Conservation (phyloP, 129 eudicot genomes). For the Tanacetum coccineum region DNA sequence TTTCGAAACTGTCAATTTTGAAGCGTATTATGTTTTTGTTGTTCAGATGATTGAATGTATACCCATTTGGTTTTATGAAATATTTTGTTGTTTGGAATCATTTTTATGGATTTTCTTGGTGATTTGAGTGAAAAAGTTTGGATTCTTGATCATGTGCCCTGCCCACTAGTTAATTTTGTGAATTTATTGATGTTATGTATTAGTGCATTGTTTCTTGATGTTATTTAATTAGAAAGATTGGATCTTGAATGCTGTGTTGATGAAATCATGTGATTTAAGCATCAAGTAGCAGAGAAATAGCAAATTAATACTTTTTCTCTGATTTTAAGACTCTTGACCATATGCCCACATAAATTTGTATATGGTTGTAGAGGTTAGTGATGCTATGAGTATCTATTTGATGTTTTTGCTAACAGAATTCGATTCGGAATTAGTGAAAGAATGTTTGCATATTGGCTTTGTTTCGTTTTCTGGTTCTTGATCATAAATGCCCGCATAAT, state of each 20-base stretch:
- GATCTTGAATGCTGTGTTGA: too few relatives aligned
- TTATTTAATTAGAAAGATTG: too few relatives aligned
- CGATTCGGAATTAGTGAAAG: too few relatives aligned
- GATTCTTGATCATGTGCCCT: background rate
- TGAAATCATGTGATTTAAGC: background rate
- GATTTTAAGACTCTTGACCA: constrained; percentile 8
- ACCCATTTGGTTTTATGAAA: background rate
- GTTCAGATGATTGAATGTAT: background rate
- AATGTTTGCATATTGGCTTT: background rate
- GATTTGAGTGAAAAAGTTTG: background rate
- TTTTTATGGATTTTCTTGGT: too few relatives aligned
- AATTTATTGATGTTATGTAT: background rate
- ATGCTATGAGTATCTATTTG: too few relatives aligned
- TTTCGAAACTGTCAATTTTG: background rate
- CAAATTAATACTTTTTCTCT: background rate
- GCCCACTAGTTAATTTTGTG: background rate
- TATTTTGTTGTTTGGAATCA: background rate
- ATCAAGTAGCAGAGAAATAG: background rate
- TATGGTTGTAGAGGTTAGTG: background rate
- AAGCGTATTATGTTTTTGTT: background rate
- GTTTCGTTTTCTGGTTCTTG: constrained; percentile 1
- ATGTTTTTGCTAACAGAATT: too few relatives aligned
- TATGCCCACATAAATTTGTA: constrained; percentile 6
- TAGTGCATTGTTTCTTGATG: background rate
- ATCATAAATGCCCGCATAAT: background rate